Conservation (phyloP, 2,329 filamentous ascomycete genomes). For the Penicillium decumbens region DNA sequence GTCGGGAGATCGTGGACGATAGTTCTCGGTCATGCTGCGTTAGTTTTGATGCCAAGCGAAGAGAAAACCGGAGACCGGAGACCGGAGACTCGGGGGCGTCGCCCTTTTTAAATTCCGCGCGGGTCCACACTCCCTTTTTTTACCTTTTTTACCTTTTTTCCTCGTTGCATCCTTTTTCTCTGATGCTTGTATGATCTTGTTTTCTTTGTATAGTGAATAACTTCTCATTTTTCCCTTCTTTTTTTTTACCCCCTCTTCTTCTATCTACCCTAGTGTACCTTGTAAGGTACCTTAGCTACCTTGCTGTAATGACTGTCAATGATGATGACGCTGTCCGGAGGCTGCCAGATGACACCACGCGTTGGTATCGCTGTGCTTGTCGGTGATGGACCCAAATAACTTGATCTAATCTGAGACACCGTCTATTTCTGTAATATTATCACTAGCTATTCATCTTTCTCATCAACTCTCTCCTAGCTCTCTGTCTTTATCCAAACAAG, state of each 20-base stretch:
- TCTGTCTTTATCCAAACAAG: not conserved
- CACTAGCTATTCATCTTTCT: not conserved
- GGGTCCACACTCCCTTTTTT: slow-evolving; percentile 10
- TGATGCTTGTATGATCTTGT: not conserved
- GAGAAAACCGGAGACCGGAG: not conserved
- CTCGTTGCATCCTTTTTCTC: not conserved
- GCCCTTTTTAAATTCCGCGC: slow-evolving; percentile 36
- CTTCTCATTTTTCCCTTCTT: not conserved
- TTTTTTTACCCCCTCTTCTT: not conserved
- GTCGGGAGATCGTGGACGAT: slow-evolving; percentile 48
- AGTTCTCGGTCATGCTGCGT: slow-evolving; percentile 44
- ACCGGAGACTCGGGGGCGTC: slow-evolving; percentile 7
- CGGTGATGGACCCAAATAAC: slow-evolving; percentile 50
- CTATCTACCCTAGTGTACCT: not conserved
- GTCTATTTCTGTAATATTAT: not conserved
- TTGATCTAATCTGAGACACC: slow-evolving; percentile 59
- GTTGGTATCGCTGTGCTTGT: slow-evolving; percentile 24
- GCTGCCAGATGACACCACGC: slow-evolving; percentile 29
- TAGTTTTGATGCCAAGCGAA: slow-evolving; percentile 9
- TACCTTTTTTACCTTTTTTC: slow-evolving; percentile 1
- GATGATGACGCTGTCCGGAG: slow-evolving; percentile 33
- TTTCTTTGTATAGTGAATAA: not conserved
- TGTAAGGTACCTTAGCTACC: too few species aligned
- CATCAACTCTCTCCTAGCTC: not conserved
- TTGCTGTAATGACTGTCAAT: slow-evolving; percentile 12